Percentiles rank a stretch among this genome's conserved stretches.
These are phyloP conservation scores for Vitis riparia DNA, from an alignment of 164 flowering plant genomes.

Conservation along the genomic window DNA sequence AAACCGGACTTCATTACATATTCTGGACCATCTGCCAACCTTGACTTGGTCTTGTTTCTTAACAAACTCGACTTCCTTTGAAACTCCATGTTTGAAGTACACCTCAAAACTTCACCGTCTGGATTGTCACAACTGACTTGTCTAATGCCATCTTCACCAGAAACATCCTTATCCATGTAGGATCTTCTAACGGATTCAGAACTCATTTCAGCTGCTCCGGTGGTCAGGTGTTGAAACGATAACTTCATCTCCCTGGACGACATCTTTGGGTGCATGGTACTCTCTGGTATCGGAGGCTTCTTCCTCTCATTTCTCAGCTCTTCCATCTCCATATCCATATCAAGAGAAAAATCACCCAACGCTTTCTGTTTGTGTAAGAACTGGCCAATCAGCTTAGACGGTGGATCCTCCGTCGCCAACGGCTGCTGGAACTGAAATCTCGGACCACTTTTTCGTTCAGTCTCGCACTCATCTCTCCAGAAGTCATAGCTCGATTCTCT, in stretches of 20 bases:
- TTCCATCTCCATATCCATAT: conserved; percentile 42
- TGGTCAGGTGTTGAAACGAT: conserved; percentile 18
- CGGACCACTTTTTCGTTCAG: not conserved
- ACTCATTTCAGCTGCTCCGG: not conserved
- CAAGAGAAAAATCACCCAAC: conserved; percentile 30
- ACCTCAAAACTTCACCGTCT: conserved; percentile 24
- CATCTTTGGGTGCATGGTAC: not conserved
- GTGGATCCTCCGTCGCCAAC: conserved; percentile 23
- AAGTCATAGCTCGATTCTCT: conserved; percentile 39
- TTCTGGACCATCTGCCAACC: conserved; percentile 29
- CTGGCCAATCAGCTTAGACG: conserved; percentile 39
- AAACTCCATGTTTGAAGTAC: conserved; percentile 33
- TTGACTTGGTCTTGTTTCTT: conserved; percentile 32
- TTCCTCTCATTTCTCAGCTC: conserved; percentile 13
- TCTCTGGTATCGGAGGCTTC: conserved; percentile 17
- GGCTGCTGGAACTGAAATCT: conserved; percentile 11
- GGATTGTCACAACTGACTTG: not conserved
- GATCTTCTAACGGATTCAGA: conserved; percentile 9
- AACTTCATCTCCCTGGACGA: conserved; percentile 23
- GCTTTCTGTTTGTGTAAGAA: conserved; percentile 29
- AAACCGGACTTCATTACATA: too few species aligned
- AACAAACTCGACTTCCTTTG: conserved; percentile 15
- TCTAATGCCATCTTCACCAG: not conserved
- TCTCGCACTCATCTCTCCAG: conserved; percentile 14
- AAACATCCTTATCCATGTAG: not conserved